Evolutionary conservation across 1,139 yeast genomes (phyloP).

Genomic region (Suhomyces bokatorum): DNA sequence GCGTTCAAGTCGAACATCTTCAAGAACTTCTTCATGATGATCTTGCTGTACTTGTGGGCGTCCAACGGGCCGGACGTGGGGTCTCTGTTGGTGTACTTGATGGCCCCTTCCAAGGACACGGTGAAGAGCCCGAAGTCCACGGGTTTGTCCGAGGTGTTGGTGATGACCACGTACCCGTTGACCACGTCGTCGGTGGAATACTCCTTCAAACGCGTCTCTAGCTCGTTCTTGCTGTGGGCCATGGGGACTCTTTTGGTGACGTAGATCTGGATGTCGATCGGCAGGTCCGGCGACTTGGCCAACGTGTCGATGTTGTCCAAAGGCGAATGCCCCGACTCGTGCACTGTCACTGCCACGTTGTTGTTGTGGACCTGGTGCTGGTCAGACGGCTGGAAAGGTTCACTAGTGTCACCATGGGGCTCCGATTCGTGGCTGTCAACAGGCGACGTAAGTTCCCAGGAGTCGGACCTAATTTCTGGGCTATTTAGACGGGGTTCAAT

Average conservation of each 20-base stretch:
- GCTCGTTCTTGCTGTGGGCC: constrained; percentile 36
- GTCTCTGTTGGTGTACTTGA: constrained; percentile 36
- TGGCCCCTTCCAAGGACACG: constrained; percentile 49
- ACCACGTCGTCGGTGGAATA: constrained; percentile 38
- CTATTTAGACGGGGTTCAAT: too few species aligned
- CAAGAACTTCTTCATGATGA: constrained; percentile 44
- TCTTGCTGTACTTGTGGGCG: constrained; percentile 28
- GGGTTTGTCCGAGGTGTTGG: constrained; percentile 40
- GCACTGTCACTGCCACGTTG: constrained; percentile 22
- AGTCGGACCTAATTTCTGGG: too few species aligned
- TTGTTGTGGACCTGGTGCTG: constrained; percentile 18
- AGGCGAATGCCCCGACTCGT: constrained; percentile 43
- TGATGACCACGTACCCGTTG: constrained; percentile 29
- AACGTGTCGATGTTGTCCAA: constrained; percentile 47
- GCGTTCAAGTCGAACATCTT: constrained; percentile 53
- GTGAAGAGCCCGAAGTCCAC: constrained; percentile 47
- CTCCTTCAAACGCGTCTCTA: constrained; percentile 47
- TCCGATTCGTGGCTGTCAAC: too few species aligned
- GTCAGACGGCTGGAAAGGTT: not conserved
- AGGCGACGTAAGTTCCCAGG: too few species aligned
- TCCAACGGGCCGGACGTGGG: constrained; percentile 16
- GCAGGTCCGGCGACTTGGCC: constrained; percentile 36
- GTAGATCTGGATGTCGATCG: constrained; percentile 43
- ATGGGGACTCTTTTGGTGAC: constrained; percentile 46
- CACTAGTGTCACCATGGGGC: constrained; percentile 5